Conservation (phyloP, 2,329 filamentous ascomycete genomes). For the Fusarium sp. region DNA sequence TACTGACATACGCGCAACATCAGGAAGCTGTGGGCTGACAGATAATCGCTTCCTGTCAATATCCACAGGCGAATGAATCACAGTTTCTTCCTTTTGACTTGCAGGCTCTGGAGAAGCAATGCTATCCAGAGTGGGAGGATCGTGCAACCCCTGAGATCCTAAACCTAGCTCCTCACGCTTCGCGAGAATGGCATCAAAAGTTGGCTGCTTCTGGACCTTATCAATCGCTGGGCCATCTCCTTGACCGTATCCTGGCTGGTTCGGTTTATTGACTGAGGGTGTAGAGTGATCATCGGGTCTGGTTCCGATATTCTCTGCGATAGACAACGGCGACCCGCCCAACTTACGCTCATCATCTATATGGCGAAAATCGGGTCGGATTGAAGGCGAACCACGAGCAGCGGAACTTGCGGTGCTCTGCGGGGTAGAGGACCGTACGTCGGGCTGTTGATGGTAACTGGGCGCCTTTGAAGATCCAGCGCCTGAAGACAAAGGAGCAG, state of each 20-base stretch:
- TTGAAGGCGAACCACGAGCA: conserved; percentile 66
- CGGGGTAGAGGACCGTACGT: conserved; percentile 37
- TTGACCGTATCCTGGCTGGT: not conserved
- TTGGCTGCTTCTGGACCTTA: conserved; percentile 27
- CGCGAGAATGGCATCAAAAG: conserved; percentile 34
- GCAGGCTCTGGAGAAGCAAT: not conserved
- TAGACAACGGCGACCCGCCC: conserved; percentile 65
- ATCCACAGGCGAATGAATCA: conserved; percentile 19
- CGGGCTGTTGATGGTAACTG: conserved; percentile 29
- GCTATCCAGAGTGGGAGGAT: not conserved
- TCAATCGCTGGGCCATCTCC: conserved; percentile 1
- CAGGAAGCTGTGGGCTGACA: conserved; percentile 65
- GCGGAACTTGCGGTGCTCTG: conserved; percentile 34
- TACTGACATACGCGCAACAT: conserved; percentile 65
- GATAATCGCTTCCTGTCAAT: conserved; percentile 50
- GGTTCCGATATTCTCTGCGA: conserved; percentile 59
- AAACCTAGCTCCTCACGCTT: conserved; percentile 21
- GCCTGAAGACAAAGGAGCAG: conserved; percentile 25
- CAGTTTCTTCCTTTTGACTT: conserved; percentile 5
- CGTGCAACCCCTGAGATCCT: not conserved
- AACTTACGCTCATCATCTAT: conserved; percentile 69
- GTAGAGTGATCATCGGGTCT: conserved; percentile 47
- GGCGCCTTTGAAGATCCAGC: conserved; percentile 23
- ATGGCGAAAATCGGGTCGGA: conserved; percentile 78
- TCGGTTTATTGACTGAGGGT: conserved; percentile 15